Evolutionary conservation across 176 grass and related monocot genomes (phyloP), one percentile per base, ranked within the genome.

Genomic region (Oryza longistaminata): DNA sequence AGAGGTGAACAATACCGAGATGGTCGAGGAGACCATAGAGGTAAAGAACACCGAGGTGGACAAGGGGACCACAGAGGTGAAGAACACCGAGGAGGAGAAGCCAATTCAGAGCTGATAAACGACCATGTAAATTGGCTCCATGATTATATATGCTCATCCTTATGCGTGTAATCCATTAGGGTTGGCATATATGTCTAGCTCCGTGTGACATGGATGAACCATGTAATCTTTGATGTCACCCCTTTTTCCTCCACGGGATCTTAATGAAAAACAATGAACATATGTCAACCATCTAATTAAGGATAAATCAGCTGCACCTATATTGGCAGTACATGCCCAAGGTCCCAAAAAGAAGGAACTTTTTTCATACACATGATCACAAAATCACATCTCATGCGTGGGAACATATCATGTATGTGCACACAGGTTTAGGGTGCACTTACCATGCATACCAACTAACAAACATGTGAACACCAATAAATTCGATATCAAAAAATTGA

Each of bases 61-160:
- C 19, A 34, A 72, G 31, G 74, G 53, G 74, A 25, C 46, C 22
- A 3, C 1, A 12, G 71, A 46, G 74, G 70, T 34, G 62, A 67
- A 68, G 10, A 37, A 5, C 17, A 2, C 10, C 21, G 31, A 25
- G 31, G 77, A 71, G 14, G 0, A 42, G 45, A 9, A 64, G 74
- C 82, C 48, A 16, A 4, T 61, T 22, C 58, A 67, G 70, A 88
- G 87, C 58, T 88, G 81, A 88, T 78, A 40, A 27, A n/a, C n/a
- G 48, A 24, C 24, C 60, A 74, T 25, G 68, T 73, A 27, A 25
- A 66, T 52, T 13, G 11, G 24, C 37, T 85, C 11, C 39, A 62
- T 68, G 17, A 74, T n/a, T 61, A 25, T 31, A 25, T 46, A 45
- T 50, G 39, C 50, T 19, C 17, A 19, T 19, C 4, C 15, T 17